Base-by-base conservation (phyloP, 306 rosid species). In the Cyclanthera cordifolia region DNA sequence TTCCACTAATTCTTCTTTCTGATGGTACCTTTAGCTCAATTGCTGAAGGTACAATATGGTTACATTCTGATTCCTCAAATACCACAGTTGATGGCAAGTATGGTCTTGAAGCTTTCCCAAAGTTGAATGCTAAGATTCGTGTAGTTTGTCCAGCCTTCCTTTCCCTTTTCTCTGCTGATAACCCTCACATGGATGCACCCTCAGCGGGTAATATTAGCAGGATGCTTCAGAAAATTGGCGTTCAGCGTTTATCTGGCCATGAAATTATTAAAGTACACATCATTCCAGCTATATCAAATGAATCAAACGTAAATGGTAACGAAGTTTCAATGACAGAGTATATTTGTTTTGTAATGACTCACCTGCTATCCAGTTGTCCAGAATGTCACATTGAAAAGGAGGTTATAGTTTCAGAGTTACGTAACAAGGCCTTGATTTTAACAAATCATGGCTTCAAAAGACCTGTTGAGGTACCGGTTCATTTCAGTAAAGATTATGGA, bases 261-360 rank as follows among this genome's bases (percentile, higher is more conserved):
- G 98, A 87, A 75, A 86, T 92, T 81, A 79, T 92, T 59, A 89
- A 85, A 82, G 80, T 80, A 69, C 95, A 92, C 71, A 82, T 92
- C 82, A 77, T 92, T 73, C 95, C 96, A 53, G 83, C 87, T 43
- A 55, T 92, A 56, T 83, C 88, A 49, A 81, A 80, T 41, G 76
- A 73, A 48, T 73, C 69, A 66, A 73, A 80, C 76, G 68, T 69
- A 67, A 67, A 72, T 57, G 50, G 70, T 59, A 78, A 84, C 72
- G 73, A 53, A 60, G 64, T 71, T 76, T 75, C 89, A 84, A 85
- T 89, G 95, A 77, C 80, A 14, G 98, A 89, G 76, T 92, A 89
- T 84, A 73, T 84, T 53, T 89, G 96, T 75, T 89, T 89, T 81
- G 77, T 80, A 37, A 92, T 89, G 95, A 76, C 83, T 63, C 96